phyloP scores from a whole-genome alignment of 2,329 filamentous ascomycete species.

The Penicillium sp. region DNA sequence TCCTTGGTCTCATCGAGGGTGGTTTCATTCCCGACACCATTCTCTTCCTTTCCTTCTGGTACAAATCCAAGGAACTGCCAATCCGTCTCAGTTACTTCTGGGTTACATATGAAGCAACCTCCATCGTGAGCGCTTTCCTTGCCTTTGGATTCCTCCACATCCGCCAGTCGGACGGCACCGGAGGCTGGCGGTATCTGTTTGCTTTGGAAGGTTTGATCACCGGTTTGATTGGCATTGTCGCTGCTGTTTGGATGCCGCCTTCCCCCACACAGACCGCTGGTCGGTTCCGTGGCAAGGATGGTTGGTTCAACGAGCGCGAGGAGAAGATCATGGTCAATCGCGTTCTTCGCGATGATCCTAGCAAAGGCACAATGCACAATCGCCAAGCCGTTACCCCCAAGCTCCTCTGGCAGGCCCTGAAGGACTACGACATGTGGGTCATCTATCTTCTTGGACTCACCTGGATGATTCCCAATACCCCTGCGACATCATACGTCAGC shows the following conservation, averaged over 20 bases:
- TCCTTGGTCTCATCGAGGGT: slow-evolving; percentile 55
- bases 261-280: slow-evolving; percentile 68
- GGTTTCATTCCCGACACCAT: slow-evolving; percentile 54
- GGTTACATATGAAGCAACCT: slow-evolving; percentile 59
- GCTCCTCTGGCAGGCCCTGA: slow-evolving; percentile 54
- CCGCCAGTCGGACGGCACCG: slow-evolving; percentile 34
- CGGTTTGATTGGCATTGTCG: slow-evolving; percentile 56
- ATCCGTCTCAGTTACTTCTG: slow-evolving; percentile 70
- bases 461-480: slow-evolving; percentile 45
- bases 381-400: slow-evolving; percentile 53
- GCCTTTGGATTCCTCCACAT: slow-evolving; percentile 49
- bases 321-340: slow-evolving; percentile 71
- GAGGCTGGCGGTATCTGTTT: slow-evolving; percentile 49
- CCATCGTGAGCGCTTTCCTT: slow-evolving; percentile 51
- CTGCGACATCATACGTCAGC: slow-evolving; percentile 41
- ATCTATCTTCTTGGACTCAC: slow-evolving; percentile 54
- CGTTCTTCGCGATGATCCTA: slow-evolving; percentile 57
- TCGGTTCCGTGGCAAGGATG: slow-evolving; percentile 60
- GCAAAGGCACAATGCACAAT: slow-evolving; percentile 65
- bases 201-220: slow-evolving; percentile 52
- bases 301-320: slow-evolving; percentile 69
- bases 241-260: slow-evolving; percentile 62
- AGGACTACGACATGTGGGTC: slow-evolving; percentile 61
- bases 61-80: slow-evolving; percentile 70
- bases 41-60: slow-evolving; percentile 72